These are phyloP conservation scores for Schizochytrium sp. DNA, from an alignment of 108 stramenopile species.

Conservation along the genomic window DNA sequence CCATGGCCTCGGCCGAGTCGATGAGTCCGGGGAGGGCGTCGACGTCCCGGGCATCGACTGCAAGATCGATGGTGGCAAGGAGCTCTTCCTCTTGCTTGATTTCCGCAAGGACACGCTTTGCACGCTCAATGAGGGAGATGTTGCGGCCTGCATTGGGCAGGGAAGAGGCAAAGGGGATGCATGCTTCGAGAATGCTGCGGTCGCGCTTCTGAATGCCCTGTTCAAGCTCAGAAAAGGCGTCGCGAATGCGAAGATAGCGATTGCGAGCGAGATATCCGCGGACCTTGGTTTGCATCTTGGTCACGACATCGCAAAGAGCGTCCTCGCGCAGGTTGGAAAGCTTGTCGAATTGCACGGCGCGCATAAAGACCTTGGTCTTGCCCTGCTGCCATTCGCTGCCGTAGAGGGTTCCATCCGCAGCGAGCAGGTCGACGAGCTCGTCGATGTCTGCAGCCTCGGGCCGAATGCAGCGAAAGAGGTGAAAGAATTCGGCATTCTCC, in stretches of 20 bases:
- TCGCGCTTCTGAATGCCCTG: slow-evolving; percentile 33
- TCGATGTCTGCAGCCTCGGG: slow-evolving; percentile 30
- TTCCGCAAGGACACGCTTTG: neutral
- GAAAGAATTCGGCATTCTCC: slow-evolving; percentile 70
- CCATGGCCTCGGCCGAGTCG: neutral
- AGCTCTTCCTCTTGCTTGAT: neutral
- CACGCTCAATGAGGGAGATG: slow-evolving; percentile 25
- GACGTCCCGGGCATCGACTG: neutral
- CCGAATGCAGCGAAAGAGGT: slow-evolving; percentile 43
- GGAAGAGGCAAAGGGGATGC: slow-evolving; percentile 9
- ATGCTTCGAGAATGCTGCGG: neutral
- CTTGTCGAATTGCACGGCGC: slow-evolving; percentile 33
- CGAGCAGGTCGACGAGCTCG: slow-evolving; percentile 29
- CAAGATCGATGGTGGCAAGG: neutral
- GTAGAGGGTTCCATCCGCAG: slow-evolving; percentile 23
- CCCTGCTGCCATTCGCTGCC: slow-evolving; percentile 37
- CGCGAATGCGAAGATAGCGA: slow-evolving; percentile 16
- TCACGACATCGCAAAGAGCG: slow-evolving; percentile 24
- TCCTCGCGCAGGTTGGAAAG: slow-evolving; percentile 43
- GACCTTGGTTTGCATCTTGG: neutral
- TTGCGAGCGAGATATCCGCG: slow-evolving; percentile 10
- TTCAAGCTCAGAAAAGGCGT: slow-evolving; percentile 30
- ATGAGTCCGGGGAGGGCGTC: neutral
- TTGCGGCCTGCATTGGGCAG: slow-evolving; percentile 36
- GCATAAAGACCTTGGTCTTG: slow-evolving; percentile 55